Evolutionary conservation across 1,284 basidiomycete species (phyloP), one percentile per base, ranked within the genome.

Genomic region (Nidula niveotomentosa): DNA sequence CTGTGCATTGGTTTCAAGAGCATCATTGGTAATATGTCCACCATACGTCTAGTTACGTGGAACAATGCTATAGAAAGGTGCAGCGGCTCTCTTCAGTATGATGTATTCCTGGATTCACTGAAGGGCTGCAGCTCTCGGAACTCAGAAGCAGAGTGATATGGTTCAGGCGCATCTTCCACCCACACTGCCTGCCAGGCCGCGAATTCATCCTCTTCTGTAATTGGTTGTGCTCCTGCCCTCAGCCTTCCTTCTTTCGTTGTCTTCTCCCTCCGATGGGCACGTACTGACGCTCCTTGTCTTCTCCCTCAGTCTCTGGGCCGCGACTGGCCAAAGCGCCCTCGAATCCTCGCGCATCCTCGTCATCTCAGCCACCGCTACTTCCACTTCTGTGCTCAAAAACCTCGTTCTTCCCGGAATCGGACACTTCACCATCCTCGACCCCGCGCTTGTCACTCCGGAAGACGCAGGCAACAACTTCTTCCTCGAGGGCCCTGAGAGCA

Each of bases 381-480:
- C 91, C 0, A 90, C 91, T 34, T 90, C 92, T 54, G 85, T 93
- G 58, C 80, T 98, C 60, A 98, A 98, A 80, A 98, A 98, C 68
- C 87, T 98, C 58, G 93, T 98, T 35, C 84, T 98, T 8, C 96
- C 96, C 3, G 96, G 96, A 15, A 86, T 98, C 58, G 93, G 95
- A 17, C 83, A 90, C 66, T 96, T 98, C 69, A 93, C 94, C 45
- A 82, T 99, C 69, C 80, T 96, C 54, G 94, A 96, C 62, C 71
- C 81, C 46, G 69, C 74, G 1, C 63, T 69, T 33, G 88, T 89
- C 13, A 78, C 84, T 1, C 78, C 85, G 3, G 83, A 87, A 50
- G 96, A 99, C 65, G 86, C 94, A 0, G 94, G 94, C 0, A 93
- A 94, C 76, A 98, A 98, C 78, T 98, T 98, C 78, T 99, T 99